Evolutionary conservation across 306 rosid genomes (phyloP).

Genomic region (Lablab purpureus): DNA sequence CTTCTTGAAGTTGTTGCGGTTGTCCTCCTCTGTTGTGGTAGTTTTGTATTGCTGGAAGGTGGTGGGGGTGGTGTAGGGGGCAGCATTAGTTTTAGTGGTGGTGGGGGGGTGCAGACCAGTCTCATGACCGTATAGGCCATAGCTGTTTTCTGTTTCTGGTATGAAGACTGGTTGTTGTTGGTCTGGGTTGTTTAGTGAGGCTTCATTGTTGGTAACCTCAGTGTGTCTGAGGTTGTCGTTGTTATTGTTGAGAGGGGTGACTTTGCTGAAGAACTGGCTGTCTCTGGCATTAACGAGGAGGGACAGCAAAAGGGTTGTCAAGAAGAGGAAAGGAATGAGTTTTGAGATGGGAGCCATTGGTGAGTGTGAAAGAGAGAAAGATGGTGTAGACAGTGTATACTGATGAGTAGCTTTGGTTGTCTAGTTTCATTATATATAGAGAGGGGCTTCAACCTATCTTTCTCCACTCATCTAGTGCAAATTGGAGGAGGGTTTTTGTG

Average conservation of each 20-base stretch:
- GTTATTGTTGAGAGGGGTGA: conserved; percentile 51
- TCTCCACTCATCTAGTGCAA: conserved; percentile 55
- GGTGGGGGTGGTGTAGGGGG: conserved; percentile 27
- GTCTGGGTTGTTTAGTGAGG: conserved; percentile 49
- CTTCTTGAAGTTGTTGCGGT: conserved; percentile 46
- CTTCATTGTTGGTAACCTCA: conserved; percentile 46
- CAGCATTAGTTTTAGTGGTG: conserved; percentile 43
- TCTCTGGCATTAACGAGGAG: conserved; percentile 74
- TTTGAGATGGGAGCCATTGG: conserved; percentile 67
- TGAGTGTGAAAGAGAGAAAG: conserved; percentile 30
- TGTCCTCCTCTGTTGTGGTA: conserved; percentile 44
- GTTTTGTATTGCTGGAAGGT: conserved; percentile 52
- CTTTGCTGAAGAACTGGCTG: conserved; percentile 90
- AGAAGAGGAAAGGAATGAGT: conserved; percentile 47
- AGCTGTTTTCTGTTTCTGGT: conserved; percentile 69
- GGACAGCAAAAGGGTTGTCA: conserved; percentile 57
- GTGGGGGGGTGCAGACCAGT: conserved; percentile 65
- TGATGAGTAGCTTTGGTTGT: conserved; percentile 23
- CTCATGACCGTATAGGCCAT: conserved; percentile 91
- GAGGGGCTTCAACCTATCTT: conserved; percentile 4
- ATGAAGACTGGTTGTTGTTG: conserved; percentile 70
- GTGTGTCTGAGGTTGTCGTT: conserved; percentile 53
- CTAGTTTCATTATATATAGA: conserved; percentile 63
- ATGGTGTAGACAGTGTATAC: not conserved
- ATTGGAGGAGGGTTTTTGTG: conserved; percentile 38